Percentiles rank a stretch among this genome's conserved stretches.
phyloP scores from a whole-genome alignment of 192 early-diverging fungal genomes.

The Gaertneriomyces sp. region DNA sequence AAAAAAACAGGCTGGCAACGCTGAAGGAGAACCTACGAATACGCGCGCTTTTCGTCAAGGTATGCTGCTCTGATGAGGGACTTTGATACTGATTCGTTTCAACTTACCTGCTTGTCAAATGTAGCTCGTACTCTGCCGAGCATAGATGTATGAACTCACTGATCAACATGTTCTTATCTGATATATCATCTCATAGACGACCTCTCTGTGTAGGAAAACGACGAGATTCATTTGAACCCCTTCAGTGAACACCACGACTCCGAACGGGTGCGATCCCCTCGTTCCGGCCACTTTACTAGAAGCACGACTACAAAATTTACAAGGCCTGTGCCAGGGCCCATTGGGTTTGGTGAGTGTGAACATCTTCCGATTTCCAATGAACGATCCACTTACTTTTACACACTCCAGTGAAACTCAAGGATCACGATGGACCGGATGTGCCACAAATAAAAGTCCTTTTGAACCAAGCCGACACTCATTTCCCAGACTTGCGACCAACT shows the following conservation, averaged over 20 bases:
- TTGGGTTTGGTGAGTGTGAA: slow-evolving; percentile 9
- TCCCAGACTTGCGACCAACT: neutral
- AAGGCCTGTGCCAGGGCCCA: slow-evolving; percentile 5
- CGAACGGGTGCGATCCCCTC: neutral
- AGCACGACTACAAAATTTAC: neutral
- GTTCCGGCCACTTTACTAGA: neutral
- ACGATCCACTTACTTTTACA: neutral
- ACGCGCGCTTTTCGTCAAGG: too few species aligned
- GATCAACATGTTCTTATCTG: neutral
- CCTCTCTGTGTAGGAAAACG: neutral
- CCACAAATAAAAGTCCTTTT: neutral
- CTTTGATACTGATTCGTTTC: too few species aligned
- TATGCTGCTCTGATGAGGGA: too few species aligned
- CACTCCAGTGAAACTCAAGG: slow-evolving; percentile 15
- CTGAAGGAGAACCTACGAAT: neutral
- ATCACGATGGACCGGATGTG: slow-evolving; percentile 21
- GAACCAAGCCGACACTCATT: slow-evolving; percentile 10
- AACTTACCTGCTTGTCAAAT: too few species aligned
- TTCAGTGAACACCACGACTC: neutral
- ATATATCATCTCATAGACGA: neutral
- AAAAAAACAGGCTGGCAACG: neutral
- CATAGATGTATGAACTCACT: neutral
- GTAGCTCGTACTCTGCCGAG: neutral
- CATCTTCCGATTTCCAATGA: neutral
- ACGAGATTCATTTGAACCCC: neutral